Evolutionary conservation across 768 basidiomycete genomes (phyloP).

Genomic region (Glaciozyma martinii): DNA sequence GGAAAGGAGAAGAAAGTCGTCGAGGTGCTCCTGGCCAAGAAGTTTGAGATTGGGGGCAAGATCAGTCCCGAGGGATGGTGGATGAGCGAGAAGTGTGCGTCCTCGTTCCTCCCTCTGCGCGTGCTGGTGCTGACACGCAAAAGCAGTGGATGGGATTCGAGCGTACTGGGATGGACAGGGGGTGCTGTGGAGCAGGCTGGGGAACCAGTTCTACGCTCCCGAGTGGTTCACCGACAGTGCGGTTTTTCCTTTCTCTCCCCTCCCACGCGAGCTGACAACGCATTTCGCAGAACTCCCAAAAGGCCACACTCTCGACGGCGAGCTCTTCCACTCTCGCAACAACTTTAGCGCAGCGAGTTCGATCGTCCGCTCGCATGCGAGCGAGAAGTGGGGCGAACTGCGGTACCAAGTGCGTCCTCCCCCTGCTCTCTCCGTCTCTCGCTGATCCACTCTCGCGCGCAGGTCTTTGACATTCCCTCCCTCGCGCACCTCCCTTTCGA

Average conservation of each 20-base stretch:
- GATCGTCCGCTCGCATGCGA: conserved; percentile 14
- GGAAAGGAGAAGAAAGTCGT: background rate
- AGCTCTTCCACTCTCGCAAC: conserved; percentile 31
- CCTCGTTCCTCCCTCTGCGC: no score
- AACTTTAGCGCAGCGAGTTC: conserved; percentile 27
- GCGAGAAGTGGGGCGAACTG: conserved; percentile 22
- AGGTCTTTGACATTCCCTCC: conserved; percentile 34
- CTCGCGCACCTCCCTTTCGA: conserved; percentile 17
- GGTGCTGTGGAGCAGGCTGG: conserved; percentile 18
- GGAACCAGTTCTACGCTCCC: conserved; percentile 26
- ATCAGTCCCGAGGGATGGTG: conserved; percentile 23
- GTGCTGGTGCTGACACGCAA: background rate
- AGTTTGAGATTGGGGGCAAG: conserved; percentile 24
- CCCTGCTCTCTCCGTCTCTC: no score
- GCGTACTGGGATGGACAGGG: conserved; percentile 30
- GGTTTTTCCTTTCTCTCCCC: background rate
- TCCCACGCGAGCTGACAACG: no score
- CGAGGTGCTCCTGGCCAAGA: conserved; percentile 17
- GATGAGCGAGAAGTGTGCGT: conserved; percentile 32
- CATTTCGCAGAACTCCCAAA: conserved; percentile 18
- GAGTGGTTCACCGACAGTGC: conserved; percentile 19
- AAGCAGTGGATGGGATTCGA: conserved; percentile 27
- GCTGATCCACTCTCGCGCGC: background rate
- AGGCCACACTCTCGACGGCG: conserved; percentile 29
- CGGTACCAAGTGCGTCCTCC: conserved; percentile 26